Evolutionary conservation across 345 rosid genomes (phyloP).

Genomic region (Murraya paniculata): DNA sequence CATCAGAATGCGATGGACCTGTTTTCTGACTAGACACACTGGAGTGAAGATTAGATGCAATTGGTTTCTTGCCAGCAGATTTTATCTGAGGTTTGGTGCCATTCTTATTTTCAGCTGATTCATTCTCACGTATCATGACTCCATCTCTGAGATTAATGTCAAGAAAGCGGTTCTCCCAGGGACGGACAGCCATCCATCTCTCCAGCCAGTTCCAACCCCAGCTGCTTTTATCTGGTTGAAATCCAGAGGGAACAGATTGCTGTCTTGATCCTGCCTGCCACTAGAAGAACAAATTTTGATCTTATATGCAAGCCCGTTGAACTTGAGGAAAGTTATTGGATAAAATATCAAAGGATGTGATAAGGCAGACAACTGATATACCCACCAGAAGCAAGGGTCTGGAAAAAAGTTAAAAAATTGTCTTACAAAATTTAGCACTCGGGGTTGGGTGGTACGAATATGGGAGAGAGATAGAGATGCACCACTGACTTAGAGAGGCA

Average conservation of each 20-base stretch:
- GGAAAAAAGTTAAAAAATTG: neutral
- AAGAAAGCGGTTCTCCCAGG: conserved; percentile 98
- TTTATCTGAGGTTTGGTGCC: conserved; percentile 52
- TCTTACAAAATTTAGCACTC: no score
- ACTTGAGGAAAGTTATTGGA: neutral
- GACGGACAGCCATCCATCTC: conserved; percentile 99
- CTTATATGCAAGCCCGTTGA: neutral
- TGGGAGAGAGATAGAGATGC: neutral
- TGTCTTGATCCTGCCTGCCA: conserved; percentile 97
- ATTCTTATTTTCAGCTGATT: conserved; percentile 38
- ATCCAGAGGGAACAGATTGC: conserved; percentile 55
- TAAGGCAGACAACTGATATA: neutral
- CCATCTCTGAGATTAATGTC: conserved; percentile 86
- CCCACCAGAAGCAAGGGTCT: neutral
- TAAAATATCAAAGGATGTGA: neutral
- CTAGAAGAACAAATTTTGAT: conserved; percentile 37
- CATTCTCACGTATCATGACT: conserved; percentile 53
- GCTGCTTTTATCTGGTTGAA: conserved; percentile 92
- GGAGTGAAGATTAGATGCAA: conserved; percentile 34
- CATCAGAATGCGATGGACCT: conserved; percentile 69
- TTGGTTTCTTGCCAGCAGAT: conserved; percentile 48
- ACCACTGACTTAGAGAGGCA: neutral
- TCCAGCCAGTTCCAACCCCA: conserved; percentile 99
- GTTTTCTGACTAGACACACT: conserved; percentile 56
- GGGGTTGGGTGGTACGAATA: conserved; percentile 7